Percentiles rank a stretch among this genome's conserved stretches.
Evolutionary conservation across 306 rosid genomes (phyloP).

Genomic region (Cicer chorassanicum): DNA sequence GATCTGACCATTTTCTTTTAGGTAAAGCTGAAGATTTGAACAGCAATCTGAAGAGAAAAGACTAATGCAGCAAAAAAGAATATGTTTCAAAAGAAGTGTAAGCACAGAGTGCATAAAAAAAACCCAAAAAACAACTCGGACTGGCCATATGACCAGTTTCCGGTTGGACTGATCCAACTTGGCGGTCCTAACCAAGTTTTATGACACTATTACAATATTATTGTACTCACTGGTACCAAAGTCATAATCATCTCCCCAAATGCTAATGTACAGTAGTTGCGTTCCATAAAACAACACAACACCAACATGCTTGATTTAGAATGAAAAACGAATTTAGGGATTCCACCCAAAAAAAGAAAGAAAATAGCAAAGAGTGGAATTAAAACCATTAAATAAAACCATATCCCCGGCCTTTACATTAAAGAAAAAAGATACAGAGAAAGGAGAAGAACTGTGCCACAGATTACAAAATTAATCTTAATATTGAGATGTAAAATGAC

Average conservation of each 20-base stretch:
- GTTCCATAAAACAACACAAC: slow-evolving; percentile 26
- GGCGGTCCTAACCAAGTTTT: not conserved
- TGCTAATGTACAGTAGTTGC: slow-evolving; percentile 21
- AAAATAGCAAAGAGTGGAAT: slow-evolving; percentile 9
- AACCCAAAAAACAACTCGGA: not conserved
- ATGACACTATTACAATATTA: not conserved
- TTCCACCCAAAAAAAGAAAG: slow-evolving; percentile 6
- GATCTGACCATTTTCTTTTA: not conserved
- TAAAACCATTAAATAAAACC: slow-evolving; percentile 13
- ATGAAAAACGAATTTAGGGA: slow-evolving; percentile 5
- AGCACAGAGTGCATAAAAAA: not conserved
- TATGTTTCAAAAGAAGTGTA: not conserved
- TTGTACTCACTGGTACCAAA: not conserved
- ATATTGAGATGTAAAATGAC: slow-evolving; percentile 34
- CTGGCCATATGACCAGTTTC: not conserved
- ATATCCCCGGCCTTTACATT: slow-evolving; percentile 1
- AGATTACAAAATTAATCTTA: slow-evolving; percentile 41
- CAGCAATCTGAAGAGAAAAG: not conserved
- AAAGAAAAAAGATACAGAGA: slow-evolving; percentile 26
- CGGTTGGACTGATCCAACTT: not conserved
- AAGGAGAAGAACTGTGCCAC: slow-evolving; percentile 35
- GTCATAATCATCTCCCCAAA: not conserved
- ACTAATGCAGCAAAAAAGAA: not conserved
- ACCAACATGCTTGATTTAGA: slow-evolving; percentile 30
- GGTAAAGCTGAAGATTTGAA: not conserved